These are phyloP conservation scores for Pogostemon cablin DNA, from an alignment of 257 asterid genomes.

Conservation along the genomic window DNA sequence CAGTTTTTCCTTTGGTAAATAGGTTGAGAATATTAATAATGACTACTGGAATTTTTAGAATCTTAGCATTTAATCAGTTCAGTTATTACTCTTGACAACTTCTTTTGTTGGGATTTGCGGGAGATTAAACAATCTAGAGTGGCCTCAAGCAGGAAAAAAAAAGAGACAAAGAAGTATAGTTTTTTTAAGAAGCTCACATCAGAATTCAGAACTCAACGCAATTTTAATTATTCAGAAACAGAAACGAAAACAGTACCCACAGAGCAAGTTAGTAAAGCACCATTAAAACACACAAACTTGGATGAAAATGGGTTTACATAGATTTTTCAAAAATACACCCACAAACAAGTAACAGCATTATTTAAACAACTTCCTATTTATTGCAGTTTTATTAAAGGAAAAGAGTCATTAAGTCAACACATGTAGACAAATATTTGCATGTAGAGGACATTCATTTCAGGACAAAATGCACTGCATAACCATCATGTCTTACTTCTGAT, in stretches of 20 bases:
- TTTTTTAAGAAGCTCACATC: too few relatives aligned
- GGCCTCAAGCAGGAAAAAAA: too few relatives aligned
- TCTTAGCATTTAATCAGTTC: not conserved
- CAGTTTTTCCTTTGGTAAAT: not conserved
- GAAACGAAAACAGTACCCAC: constrained; percentile 6
- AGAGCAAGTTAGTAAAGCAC: constrained; percentile 18
- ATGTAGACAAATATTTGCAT: constrained; percentile 26
- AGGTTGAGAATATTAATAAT: not conserved
- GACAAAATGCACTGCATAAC: constrained; percentile 4
- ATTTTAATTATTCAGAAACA: constrained; percentile 13
- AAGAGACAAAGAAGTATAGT: too few relatives aligned
- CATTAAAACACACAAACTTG: constrained; percentile 9
- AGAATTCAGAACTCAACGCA: not conserved
- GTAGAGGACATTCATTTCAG: constrained; percentile 1
- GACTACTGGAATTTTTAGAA: not conserved
- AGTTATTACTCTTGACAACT: too few relatives aligned
- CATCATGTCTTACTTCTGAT: constrained; percentile 19
- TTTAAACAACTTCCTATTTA: not conserved
- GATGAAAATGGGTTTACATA: not conserved
- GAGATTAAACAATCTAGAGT: too few relatives aligned
- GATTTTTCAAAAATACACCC: not conserved
- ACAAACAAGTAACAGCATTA: constrained; percentile 11
- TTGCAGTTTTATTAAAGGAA: not conserved
- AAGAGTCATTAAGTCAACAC: constrained; percentile 18
- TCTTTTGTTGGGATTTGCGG: too few relatives aligned